Evolutionary conservation across 2,329 filamentous ascomycete genomes (phyloP), one percentile per base, ranked within the genome.

Genomic region (Periglandula ipomoeae): DNA sequence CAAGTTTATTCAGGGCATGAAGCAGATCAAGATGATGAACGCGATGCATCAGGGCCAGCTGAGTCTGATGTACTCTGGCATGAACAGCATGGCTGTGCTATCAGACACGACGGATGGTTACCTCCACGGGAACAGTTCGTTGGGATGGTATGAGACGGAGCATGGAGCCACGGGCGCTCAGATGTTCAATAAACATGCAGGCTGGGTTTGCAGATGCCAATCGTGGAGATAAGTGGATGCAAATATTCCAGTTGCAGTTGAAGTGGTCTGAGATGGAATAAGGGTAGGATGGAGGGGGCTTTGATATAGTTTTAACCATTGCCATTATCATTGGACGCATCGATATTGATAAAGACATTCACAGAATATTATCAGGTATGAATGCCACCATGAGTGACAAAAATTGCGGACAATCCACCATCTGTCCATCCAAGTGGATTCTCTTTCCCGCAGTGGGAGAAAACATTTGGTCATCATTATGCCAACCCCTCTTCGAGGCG

Each of bases 101-200:
- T 50, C 54, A 4, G 65, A 58, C 3, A 56, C 54, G 0, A 61
- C 55, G 11, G 61, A 66, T 17, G 61, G 62, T 0, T 47, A 66
- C 19, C 38, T 54, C 45, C 62, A 70, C 43, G 67, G 67, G 0
- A 68, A 60, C 40, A 65, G 56, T 42, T 53, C 54, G 0, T 24
- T 67, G 1, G 67, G 67, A 0, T 69, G 64, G 53, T 58, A 69
- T 37, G 63, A 62, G 32, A 67, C 65, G 17, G 54, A 61, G 23
- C 42, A 64, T 19, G 65, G 66, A 0, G 66, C 57, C 0, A 64
- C 59, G n/a, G 55, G 57, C 5, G 63, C 64, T 4, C 59, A 66
- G 22, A 59, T 63, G 57, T 57, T 57, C 41, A 57, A 64, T 1
- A 60, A n/a, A 65, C 2, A 65, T 65, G 62, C 55, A 61, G 22